phyloP scores from a whole-genome alignment of 2,329 filamentous ascomycete genomes.

The Elsinoe batatas region DNA sequence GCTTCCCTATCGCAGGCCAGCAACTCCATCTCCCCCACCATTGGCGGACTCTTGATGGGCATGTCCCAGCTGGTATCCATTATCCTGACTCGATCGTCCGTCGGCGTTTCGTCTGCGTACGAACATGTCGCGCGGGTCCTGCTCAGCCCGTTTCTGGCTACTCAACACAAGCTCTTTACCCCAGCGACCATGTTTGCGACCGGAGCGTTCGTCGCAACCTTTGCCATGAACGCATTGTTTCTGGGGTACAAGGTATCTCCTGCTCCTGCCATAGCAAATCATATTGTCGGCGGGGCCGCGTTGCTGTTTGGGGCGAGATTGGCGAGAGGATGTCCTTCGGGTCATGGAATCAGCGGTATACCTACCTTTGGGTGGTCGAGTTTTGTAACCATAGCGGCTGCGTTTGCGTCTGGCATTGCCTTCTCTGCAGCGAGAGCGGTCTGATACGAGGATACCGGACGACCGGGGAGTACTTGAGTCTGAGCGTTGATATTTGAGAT shows the following conservation, averaged over 20 bases:
- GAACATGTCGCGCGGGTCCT: slow-evolving; percentile 51
- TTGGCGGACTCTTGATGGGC: slow-evolving; percentile 51
- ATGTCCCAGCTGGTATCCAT: slow-evolving; percentile 49
- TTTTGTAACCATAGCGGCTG: slow-evolving; percentile 48
- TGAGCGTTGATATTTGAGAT: neutral
- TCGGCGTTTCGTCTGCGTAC: slow-evolving; percentile 54
- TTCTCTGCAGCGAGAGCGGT: neutral
- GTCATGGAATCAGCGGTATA: slow-evolving; percentile 59
- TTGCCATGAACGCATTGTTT: slow-evolving; percentile 22
- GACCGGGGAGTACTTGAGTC: neutral
- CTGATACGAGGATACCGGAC: neutral
- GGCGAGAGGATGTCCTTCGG: slow-evolving; percentile 58
- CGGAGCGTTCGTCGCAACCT: slow-evolving; percentile 43
- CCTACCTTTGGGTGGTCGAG: slow-evolving; percentile 53
- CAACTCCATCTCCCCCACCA: slow-evolving; percentile 33
- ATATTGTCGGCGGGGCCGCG: slow-evolving; percentile 43
- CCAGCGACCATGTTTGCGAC: slow-evolving; percentile 43
- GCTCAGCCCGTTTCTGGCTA: slow-evolving; percentile 29
- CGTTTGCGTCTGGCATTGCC: slow-evolving; percentile 44
- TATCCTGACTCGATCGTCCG: slow-evolving; percentile 41
- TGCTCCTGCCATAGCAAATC: slow-evolving; percentile 6
- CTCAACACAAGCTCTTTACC: slow-evolving; percentile 26
- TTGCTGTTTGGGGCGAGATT: slow-evolving; percentile 53
- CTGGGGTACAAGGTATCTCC: slow-evolving; percentile 11
- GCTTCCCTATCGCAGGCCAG: slow-evolving; percentile 25